Evolutionary conservation across 1,139 yeast genomes (phyloP).

Genomic region (Debaryomyces fabryi): DNA sequence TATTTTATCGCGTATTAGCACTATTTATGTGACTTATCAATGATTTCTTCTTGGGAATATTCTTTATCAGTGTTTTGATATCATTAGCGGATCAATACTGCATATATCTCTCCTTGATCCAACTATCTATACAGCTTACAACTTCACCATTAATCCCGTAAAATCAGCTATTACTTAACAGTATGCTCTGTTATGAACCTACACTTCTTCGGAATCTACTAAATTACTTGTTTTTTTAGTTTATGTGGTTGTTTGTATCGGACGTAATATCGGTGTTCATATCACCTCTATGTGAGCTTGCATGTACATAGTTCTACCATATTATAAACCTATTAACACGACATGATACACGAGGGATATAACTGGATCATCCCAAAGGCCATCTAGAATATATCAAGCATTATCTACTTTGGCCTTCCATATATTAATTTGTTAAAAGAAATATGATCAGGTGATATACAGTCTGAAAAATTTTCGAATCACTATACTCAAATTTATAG

Average conservation of each 20-base stretch:
- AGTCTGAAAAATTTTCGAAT: conserved; percentile 9
- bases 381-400: not conserved
- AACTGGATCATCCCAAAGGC: not conserved
- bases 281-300: not conserved
- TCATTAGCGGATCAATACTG: not conserved
- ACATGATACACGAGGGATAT: not conserved
- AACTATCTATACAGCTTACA: not conserved
- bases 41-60: not conserved
- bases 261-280: not conserved
- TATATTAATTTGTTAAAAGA: not conserved
- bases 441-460: conserved; percentile 7
- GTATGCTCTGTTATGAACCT: not conserved
- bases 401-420: not conserved
- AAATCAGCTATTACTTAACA: not conserved
- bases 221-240: not conserved
- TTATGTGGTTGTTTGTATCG: not conserved
- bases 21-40: not conserved
- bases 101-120: not conserved
- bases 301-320: not conserved
- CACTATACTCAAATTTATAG: conserved; percentile 1
- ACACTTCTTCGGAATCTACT: not conserved
- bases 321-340: not conserved
- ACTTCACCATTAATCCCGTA: not conserved
- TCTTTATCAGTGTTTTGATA: conserved; percentile 1
- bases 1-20: not conserved